These are phyloP conservation scores for Lenwebbia sp. DNA, from an alignment of 345 rosid species.

Conservation along the genomic window DNA sequence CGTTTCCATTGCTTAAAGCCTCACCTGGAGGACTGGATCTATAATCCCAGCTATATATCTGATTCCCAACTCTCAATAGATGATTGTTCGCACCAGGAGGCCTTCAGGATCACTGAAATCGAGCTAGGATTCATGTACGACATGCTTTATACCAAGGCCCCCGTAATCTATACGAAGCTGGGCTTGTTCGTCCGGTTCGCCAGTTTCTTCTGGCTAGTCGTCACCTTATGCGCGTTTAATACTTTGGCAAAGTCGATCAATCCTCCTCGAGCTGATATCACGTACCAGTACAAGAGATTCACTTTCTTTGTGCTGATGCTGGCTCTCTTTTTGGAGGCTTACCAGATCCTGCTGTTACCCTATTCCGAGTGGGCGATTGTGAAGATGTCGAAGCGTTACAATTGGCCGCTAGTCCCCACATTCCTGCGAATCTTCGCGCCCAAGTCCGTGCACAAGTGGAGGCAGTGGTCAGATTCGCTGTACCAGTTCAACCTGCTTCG, in stretches of 20 bases:
- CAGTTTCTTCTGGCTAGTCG: neutral
- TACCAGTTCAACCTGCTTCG: neutral
- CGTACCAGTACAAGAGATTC: neutral
- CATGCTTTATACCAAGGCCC: slow-evolving; percentile 5
- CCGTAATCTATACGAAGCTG: neutral
- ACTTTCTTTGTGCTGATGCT: neutral
- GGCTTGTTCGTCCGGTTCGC: neutral
- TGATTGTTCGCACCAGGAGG: neutral
- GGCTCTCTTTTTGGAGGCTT: neutral
- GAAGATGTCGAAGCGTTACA: neutral
- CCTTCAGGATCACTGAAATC: slow-evolving; percentile 1
- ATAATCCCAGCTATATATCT: neutral
- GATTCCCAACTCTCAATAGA: neutral
- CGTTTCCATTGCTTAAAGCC: neutral
- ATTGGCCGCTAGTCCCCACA: neutral
- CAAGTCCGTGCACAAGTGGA: neutral
- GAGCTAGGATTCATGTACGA: slow-evolving; percentile 12
- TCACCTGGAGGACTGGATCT: neutral
- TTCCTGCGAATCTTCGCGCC: neutral
- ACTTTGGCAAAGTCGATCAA: neutral
- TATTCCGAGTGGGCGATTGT: neutral
- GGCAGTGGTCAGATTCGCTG: neutral
- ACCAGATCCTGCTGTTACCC: neutral
- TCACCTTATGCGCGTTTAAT: neutral
- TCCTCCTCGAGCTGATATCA: neutral